These are phyloP conservation scores for Parathielavia hyrcaniae DNA, from an alignment of 495 filamentous ascomycete species.

Conservation along the genomic window DNA sequence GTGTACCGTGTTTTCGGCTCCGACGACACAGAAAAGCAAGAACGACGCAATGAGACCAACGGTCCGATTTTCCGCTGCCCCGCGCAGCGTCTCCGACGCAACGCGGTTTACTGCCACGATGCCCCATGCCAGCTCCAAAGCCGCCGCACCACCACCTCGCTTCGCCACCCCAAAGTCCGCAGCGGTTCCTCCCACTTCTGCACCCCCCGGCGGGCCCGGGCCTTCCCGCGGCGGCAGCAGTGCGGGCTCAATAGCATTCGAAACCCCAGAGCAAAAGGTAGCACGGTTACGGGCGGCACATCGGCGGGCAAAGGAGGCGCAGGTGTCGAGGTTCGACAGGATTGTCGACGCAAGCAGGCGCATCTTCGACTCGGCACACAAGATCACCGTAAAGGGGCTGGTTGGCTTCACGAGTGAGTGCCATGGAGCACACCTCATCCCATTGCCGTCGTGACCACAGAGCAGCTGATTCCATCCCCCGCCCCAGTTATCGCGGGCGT, in stretches of 20 bases:
- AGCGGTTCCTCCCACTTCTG: not conserved
- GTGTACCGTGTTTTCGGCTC: not conserved
- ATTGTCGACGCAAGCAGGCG: constrained; percentile 61
- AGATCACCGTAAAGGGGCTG: constrained; percentile 63
- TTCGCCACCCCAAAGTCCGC: not conserved
- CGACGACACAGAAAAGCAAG: not conserved
- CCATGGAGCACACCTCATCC: not conserved
- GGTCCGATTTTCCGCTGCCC: constrained; percentile 45
- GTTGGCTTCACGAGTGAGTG: constrained; percentile 69
- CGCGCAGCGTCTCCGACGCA: constrained; percentile 85
- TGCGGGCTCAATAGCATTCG: constrained; percentile 29
- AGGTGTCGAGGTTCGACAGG: constrained; percentile 61
- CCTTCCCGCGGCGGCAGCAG: constrained; percentile 8
- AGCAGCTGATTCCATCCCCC: not conserved
- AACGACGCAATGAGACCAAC: not conserved
- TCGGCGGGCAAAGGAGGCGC: constrained; percentile 57
- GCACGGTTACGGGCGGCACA: constrained; percentile 77
- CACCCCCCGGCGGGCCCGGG: not conserved
- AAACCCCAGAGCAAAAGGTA: constrained; percentile 88
- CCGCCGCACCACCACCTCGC: constrained; percentile 35
- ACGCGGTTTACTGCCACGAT: constrained; percentile 92
- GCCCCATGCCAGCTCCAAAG: constrained; percentile 75
- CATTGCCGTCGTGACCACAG: not conserved
- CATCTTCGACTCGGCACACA: constrained; percentile 79
- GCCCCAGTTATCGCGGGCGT: constrained; percentile 61